phyloP scores from a whole-genome alignment of 148 eudicot genomes.

The Rhododendron molle region DNA sequence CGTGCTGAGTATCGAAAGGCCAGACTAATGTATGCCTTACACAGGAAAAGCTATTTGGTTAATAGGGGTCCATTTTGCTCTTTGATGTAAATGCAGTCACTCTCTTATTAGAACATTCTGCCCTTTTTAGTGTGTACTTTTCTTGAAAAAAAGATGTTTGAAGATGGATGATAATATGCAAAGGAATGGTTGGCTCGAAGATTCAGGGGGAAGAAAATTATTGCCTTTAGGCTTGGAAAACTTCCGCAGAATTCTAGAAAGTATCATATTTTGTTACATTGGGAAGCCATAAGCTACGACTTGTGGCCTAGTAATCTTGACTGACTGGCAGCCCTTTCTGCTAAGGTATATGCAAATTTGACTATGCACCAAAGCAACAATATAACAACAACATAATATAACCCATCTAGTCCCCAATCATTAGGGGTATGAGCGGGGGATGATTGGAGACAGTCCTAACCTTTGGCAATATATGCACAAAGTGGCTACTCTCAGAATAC shows the following conservation, averaged over 20 bases:
- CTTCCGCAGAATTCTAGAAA: neutral
- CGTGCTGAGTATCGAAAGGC: neutral
- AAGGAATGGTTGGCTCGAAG: neutral
- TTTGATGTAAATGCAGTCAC: neutral
- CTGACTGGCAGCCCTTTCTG: neutral
- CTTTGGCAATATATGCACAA: too few species aligned
- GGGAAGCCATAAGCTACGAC: neutral
- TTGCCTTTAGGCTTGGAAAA: neutral
- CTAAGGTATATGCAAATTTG: neutral
- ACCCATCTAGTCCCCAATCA: too few species aligned
- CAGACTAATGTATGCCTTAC: neutral
- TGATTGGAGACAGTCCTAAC: too few species aligned
- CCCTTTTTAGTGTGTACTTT: neutral
- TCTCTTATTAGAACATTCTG: neutral
- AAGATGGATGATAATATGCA: neutral
- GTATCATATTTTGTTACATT: neutral
- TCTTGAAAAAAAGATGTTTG: neutral
- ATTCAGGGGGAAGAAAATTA: neutral
- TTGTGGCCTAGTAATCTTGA: neutral
- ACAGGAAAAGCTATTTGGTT: conserved; percentile 2
- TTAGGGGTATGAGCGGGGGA: too few species aligned
- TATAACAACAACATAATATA: too few species aligned
- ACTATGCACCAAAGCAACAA: neutral
- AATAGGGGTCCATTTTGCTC: neutral
- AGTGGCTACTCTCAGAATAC: too few species aligned